These are phyloP conservation scores for Leccinum griseonigrum DNA, from an alignment of 1,284 basidiomycete genomes.

Conservation along the genomic window DNA sequence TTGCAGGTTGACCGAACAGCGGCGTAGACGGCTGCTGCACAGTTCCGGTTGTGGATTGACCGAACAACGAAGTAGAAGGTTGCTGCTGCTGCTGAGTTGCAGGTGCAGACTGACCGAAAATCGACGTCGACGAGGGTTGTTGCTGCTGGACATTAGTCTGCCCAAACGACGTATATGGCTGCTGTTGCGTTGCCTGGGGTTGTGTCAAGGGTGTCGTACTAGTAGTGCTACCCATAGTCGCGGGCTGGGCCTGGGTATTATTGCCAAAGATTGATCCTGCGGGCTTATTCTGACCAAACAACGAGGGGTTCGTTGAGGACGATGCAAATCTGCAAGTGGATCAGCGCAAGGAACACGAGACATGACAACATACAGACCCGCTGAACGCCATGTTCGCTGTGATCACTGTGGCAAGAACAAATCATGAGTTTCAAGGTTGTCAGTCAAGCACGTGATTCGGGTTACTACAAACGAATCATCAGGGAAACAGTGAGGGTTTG, in stretches of 20 bases:
- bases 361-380: constrained; percentile 16
- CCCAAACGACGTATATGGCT: constrained; percentile 32
- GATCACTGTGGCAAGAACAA: neutral
- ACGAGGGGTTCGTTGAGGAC: constrained; percentile 22
- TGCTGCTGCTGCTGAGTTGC: constrained; percentile 8
- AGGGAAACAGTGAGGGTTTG: no score
- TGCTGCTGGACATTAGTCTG: constrained; percentile 19
- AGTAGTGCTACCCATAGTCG: constrained; percentile 5
- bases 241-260: constrained; percentile 19
- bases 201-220: constrained; percentile 28
- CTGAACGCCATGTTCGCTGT: constrained; percentile 19
- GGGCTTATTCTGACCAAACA: constrained; percentile 37
- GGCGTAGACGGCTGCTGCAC: constrained; percentile 23
- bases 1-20: constrained; percentile 34
- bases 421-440: neutral
- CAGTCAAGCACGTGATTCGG: constrained; percentile 13
- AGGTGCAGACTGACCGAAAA: constrained; percentile 23
- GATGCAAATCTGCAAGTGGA: constrained; percentile 16
- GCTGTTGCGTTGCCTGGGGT: constrained; percentile 23
- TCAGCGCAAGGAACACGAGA: constrained; percentile 9
- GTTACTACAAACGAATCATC: constrained; percentile 1
- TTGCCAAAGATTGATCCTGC: constrained; percentile 33
- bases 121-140: constrained; percentile 12
- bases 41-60: constrained; percentile 22
- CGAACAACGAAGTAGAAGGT: constrained; percentile 33